Conservation (phyloP, 1,284 basidiomycete genomes). For the Paramarasmius palmivorus region DNA sequence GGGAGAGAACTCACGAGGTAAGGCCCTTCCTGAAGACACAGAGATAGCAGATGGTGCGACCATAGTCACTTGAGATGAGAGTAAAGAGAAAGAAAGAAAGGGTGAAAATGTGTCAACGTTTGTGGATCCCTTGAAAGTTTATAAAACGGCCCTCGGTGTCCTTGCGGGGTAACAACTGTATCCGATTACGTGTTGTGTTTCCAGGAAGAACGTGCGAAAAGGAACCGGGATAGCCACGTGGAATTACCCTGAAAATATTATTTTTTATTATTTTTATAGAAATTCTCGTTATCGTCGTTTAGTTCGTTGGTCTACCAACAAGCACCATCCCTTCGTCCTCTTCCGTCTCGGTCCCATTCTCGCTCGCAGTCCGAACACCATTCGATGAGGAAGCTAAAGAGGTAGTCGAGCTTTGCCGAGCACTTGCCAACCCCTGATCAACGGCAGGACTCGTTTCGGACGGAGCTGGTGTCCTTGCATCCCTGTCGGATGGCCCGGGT, state of each 20-base stretch:
- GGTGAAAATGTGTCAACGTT: background rate
- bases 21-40: background rate
- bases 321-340: conserved; percentile 47
- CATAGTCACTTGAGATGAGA: background rate
- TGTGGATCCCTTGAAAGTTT: no score
- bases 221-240: background rate
- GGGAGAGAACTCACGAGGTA: background rate
- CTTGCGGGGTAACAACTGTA: background rate
- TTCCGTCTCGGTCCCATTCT: conserved; percentile 5
- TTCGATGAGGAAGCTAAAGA: conserved; percentile 30
- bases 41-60: conserved; percentile 1
- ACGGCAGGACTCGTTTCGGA: background rate
- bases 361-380: conserved; percentile 17
- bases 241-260: background rate
- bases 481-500: background rate
- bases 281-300: background rate
- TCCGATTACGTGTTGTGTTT: background rate
- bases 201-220: background rate
- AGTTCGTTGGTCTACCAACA: conserved; percentile 54
- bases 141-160: no score
- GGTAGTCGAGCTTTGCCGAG: conserved; percentile 6
- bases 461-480: background rate
- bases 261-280: background rate
- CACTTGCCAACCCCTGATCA: conserved; percentile 2
- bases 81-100: background rate